These are phyloP conservation scores for Volvox carteri DNA, from an alignment of 163 green algal species.

Conservation along the genomic window DNA sequence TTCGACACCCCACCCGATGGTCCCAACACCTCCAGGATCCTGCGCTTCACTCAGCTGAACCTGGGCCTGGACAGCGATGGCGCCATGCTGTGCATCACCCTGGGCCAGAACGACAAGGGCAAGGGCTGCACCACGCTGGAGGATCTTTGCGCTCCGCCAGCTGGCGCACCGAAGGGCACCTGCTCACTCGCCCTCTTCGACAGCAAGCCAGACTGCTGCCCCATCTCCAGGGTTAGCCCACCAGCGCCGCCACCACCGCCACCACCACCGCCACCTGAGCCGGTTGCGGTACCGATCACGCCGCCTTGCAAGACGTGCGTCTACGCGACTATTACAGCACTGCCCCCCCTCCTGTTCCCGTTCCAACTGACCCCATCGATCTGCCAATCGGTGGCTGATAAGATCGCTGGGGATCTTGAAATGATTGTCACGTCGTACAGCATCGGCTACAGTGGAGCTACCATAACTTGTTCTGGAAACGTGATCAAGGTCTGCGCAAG, in stretches of 20 bases:
- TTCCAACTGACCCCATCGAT: too few species aligned
- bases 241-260: neutral
- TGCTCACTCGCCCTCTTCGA: constrained; percentile 28
- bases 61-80: constrained; percentile 15
- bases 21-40: neutral
- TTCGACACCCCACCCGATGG: neutral
- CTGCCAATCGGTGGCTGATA: too few species aligned
- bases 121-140: constrained; percentile 28
- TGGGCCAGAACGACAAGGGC: neutral
- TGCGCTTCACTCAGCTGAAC: constrained; percentile 28
- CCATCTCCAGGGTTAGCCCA: neutral
- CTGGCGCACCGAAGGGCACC: neutral
- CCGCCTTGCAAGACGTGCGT: neutral
- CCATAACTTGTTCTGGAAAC: too few species aligned
- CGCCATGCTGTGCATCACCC: constrained; percentile 33
- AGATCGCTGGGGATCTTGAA: too few species aligned
- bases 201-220: constrained; percentile 32
- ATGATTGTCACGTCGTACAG: too few species aligned
- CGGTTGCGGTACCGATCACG: neutral
- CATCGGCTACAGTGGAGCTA: too few species aligned
- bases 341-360: neutral
- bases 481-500: too few species aligned
- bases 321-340: neutral
- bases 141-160: constrained; percentile 16
- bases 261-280: neutral